Base-by-base conservation (phyloP, 2,329 filamentous ascomycete genomes). In the Fusarium succisae region DNA sequence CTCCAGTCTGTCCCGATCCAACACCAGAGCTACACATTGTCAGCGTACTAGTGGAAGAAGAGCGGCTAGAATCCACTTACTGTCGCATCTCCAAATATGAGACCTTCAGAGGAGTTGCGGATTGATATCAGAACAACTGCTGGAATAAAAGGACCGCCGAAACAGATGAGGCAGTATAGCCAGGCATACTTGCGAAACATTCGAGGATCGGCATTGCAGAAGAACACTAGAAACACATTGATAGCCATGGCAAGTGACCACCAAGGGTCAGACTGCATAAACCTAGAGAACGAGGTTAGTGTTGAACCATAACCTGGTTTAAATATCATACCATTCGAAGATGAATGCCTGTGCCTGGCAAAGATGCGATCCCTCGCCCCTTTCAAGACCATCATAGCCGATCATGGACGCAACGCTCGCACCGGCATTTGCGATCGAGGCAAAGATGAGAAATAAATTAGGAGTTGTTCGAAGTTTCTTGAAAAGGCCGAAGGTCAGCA, bases 221-320 rank as follows among this genome's bases (percentile, higher is more conserved):
- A 90, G 77, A 91, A 90, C 45, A 90, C 88, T 56, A 95, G 86
- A 79, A 92, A 94, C 63, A 96, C 93, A 73, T 96, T 96, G 77
- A 92, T 86, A 1, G 93, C 92, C 93, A 96, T 96, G 70, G 92
- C 92, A 75, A 94, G 90, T 0, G 92, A 93, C 92, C 91, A 95
- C 83, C 92, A 87, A 2, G 91, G 90, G 81, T 94, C 92, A 8
- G 91, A 91, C 74, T 92, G 91, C 89, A 93, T 92, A 80, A 94
- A 94, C 89, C 91, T 94, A 48, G 20, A 13, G n/a, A 11, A 15
- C n/a, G 32, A 17, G 37, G 56, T 72, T 6, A 71, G 63, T n/a
- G 15, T 35, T 17, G 10, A 7, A 18, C 5, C 39, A 58, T 13
- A 17, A 24, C 5, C 12, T 8, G 22, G 5, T 2, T 22, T 7